Conservation (phyloP, 2,329 filamentous ascomycete species). For the Rhytidhysteron rufulum region DNA sequence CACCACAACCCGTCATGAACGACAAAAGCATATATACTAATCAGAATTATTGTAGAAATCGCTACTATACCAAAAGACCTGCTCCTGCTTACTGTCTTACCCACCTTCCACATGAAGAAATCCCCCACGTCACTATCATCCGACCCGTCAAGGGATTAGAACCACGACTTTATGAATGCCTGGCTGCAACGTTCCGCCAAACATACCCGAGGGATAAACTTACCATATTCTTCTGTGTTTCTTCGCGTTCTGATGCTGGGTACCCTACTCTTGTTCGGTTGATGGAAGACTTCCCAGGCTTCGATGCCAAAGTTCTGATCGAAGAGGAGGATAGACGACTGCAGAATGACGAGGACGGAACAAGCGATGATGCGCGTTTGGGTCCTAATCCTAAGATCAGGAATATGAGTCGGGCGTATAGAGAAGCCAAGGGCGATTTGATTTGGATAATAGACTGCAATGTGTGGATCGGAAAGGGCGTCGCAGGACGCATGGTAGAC, state of each 20-base stretch:
- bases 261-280: constrained; percentile 69
- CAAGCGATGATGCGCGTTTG: constrained; percentile 38
- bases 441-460: constrained; percentile 97
- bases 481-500: constrained; percentile 84
- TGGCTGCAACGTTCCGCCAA: constrained; percentile 80
- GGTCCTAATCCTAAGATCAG: constrained; percentile 98
- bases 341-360: constrained; percentile 48
- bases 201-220: constrained; percentile 73
- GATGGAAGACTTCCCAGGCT: constrained; percentile 66
- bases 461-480: constrained; percentile 79
- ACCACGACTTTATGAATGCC: constrained; percentile 84
- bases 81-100: constrained; percentile 40
- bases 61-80: constrained; percentile 49
- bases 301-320: constrained; percentile 70
- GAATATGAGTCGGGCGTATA: constrained; percentile 90
- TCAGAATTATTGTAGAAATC: constrained; percentile 49
- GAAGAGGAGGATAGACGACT: constrained; percentile 78
- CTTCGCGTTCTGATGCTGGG: constrained; percentile 70
- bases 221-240: constrained; percentile 78
- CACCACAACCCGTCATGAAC: not conserved
- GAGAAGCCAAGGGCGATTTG: constrained; percentile 81
- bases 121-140: constrained; percentile 85
- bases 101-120: constrained; percentile 37
- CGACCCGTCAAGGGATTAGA: constrained; percentile 92
- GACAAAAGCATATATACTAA: constrained; percentile 11